Conservation (phyloP, 1,139 yeast species). For the Williopsis jadinii region DNA sequence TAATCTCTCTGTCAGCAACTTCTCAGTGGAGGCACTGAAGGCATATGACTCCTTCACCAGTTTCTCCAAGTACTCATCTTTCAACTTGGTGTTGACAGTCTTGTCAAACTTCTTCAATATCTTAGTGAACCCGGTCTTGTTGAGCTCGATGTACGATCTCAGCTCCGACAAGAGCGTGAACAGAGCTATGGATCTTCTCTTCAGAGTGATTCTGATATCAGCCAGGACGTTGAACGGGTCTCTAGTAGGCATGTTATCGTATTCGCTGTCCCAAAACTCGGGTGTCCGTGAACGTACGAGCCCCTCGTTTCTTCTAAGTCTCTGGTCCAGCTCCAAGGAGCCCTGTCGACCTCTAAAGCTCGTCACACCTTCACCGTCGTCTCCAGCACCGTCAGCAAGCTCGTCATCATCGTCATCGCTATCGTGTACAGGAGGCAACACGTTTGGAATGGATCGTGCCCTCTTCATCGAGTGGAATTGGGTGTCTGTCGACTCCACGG, state of each 20-base stretch:
- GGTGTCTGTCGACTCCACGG: not conserved
- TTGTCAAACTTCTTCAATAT: constrained; percentile 89
- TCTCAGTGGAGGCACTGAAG: constrained; percentile 38
- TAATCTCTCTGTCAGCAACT: constrained; percentile 35
- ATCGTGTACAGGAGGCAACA: not conserved
- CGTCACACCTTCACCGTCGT: constrained; percentile 11
- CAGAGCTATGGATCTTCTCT: constrained; percentile 55
- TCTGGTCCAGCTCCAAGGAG: constrained; percentile 13
- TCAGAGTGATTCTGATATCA: constrained; percentile 59
- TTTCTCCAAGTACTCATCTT: constrained; percentile 40
- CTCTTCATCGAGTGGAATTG: constrained; percentile 3
- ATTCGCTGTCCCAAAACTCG: constrained; percentile 25
- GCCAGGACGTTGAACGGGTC: constrained; percentile 29
- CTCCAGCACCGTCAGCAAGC: constrained; percentile 11
- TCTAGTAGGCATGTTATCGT: constrained; percentile 13
- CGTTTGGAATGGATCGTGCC: constrained; percentile 8
- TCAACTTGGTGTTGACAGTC: constrained; percentile 56
- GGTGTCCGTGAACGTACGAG: constrained; percentile 18
- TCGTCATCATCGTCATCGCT: constrained; percentile 2
- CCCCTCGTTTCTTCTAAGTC: constrained; percentile 13
- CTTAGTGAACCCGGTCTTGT: constrained; percentile 82
- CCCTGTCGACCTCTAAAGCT: constrained; percentile 18
- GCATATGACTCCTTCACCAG: constrained; percentile 36
- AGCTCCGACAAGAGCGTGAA: constrained; percentile 79
- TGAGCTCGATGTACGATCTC: constrained; percentile 73